These are phyloP conservation scores for Tetrahymena thermophila DNA, from an alignment of 73 alveolate genomes.

Conservation along the genomic window DNA sequence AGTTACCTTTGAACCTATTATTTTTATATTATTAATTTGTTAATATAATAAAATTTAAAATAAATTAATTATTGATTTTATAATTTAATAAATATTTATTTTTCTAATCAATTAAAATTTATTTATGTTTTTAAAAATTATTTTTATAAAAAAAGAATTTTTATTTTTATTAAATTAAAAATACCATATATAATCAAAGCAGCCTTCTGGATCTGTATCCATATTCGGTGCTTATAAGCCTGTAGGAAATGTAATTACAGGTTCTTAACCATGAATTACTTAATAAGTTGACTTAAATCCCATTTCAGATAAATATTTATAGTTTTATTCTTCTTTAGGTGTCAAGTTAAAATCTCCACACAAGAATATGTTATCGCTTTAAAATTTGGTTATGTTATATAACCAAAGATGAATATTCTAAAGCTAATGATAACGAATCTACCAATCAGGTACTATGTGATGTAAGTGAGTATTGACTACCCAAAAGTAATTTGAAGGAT, in stretches of 20 bases:
- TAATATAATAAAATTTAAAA: too few species aligned
- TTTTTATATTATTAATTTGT: not conserved
- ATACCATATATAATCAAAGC: slow-evolving; percentile 58
- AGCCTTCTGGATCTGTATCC: slow-evolving; percentile 71
- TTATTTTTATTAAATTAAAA: not conserved
- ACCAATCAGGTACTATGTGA: slow-evolving; percentile 47
- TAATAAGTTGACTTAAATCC: slow-evolving; percentile 49
- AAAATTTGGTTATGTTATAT: not conserved
- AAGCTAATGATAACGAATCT: slow-evolving; percentile 40
- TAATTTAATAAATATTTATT: too few species aligned
- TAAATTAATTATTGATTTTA: too few species aligned
- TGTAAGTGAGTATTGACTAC: slow-evolving; percentile 64
- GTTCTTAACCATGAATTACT: slow-evolving; percentile 54
- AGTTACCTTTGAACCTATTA: not conserved
- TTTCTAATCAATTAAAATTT: too few species aligned
- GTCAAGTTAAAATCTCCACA: slow-evolving; percentile 66
- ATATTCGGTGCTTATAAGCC: slow-evolving; percentile 66
- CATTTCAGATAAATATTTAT: slow-evolving; percentile 3
- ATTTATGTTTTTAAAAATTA: too few species aligned
- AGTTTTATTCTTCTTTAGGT: slow-evolving; percentile 40
- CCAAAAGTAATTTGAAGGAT: slow-evolving; percentile 6
- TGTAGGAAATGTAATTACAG: slow-evolving; percentile 70
- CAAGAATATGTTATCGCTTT: slow-evolving; percentile 28
- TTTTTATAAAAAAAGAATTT: too few species aligned
- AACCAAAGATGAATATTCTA: slow-evolving; percentile 33